phyloP scores from a whole-genome alignment of 2,329 filamentous ascomycete species.

The Beauveria medogensis region DNA sequence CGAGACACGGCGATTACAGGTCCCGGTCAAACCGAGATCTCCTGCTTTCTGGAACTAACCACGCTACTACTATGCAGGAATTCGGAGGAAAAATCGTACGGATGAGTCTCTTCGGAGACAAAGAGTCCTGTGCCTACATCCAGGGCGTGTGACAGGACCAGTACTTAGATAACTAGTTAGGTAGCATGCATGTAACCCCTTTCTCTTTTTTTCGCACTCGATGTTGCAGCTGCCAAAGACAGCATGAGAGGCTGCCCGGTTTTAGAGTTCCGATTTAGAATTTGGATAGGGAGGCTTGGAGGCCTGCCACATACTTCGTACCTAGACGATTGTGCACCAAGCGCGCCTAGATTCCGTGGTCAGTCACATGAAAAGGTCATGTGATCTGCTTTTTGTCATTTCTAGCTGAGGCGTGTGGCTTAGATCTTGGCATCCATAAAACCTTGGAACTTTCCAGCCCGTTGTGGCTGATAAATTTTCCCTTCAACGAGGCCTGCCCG shows the following conservation, averaged over 20 bases:
- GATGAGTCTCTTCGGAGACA: neutral
- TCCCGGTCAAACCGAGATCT: constrained; percentile 9
- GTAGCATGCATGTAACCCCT: too few species aligned
- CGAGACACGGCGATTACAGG: constrained; percentile 9
- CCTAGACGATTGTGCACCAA: too few species aligned
- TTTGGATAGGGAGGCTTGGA: neutral
- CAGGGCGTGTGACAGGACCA: neutral
- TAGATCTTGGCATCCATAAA: constrained; percentile 4
- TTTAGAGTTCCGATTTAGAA: neutral
- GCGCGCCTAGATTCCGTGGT: neutral
- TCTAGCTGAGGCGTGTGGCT: constrained; percentile 10
- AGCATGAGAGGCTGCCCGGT: neutral
- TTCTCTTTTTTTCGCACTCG: too few species aligned
- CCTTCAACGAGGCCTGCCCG: neutral
- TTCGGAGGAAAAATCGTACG: neutral
- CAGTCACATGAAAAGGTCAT: constrained; percentile 4
- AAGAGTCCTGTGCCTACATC: neutral
- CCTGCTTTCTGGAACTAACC: constrained; percentile 1
- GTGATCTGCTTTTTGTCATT: neutral
- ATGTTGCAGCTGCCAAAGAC: too few species aligned
- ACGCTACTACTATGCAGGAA: neutral
- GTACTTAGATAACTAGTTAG: too few species aligned
- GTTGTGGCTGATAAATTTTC: constrained; percentile 11
- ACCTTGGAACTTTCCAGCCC: constrained; percentile 4
- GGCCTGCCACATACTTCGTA: neutral